Evolutionary conservation across 2,329 filamentous ascomycete genomes (phyloP).

Genomic region (Aspergillus uvarum): DNA sequence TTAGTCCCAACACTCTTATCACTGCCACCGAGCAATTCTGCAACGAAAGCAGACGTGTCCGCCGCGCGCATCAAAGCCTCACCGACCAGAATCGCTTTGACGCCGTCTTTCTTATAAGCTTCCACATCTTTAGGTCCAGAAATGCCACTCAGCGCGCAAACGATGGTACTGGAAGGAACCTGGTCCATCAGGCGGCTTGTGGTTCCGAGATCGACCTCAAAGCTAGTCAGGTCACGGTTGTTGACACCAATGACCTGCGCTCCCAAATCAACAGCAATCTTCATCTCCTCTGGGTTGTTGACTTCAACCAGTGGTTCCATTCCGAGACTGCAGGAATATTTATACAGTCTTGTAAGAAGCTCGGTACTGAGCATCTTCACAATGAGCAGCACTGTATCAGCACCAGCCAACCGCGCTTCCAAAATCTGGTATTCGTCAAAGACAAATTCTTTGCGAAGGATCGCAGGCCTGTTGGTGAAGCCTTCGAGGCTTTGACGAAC

Average conservation of each 20-base stretch:
- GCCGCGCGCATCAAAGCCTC: constrained; percentile 93
- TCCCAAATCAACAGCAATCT: constrained; percentile 78
- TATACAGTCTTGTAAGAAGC: constrained; percentile 74
- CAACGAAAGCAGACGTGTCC: constrained; percentile 79
- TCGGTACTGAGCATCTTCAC: constrained; percentile 92
- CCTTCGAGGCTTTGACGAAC: constrained; percentile 86
- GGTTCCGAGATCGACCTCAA: constrained; percentile 92
- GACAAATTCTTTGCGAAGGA: constrained; percentile 93
- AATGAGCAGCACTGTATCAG: constrained; percentile 91
- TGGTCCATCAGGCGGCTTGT: constrained; percentile 84
- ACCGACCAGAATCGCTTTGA: constrained; percentile 89
- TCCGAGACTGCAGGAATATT: constrained; percentile 82
- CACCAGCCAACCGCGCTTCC: constrained; percentile 86
- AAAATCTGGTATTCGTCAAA: constrained; percentile 98
- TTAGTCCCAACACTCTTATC: constrained; percentile 22
- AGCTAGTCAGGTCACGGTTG: constrained; percentile 93
- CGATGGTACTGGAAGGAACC: constrained; percentile 79
- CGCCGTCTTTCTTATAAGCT: constrained; percentile 82
- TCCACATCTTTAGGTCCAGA: constrained; percentile 83
- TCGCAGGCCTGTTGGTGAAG: constrained; percentile 87
- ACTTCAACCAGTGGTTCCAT: constrained; percentile 99
- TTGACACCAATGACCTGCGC: constrained; percentile 95
- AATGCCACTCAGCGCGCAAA: constrained; percentile 94
- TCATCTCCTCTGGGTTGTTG: constrained; percentile 91
- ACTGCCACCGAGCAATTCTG: constrained; percentile 69